phyloP scores from a whole-genome alignment of 2,329 filamentous ascomycete species.

The Lecanoromycetidae sp. region DNA sequence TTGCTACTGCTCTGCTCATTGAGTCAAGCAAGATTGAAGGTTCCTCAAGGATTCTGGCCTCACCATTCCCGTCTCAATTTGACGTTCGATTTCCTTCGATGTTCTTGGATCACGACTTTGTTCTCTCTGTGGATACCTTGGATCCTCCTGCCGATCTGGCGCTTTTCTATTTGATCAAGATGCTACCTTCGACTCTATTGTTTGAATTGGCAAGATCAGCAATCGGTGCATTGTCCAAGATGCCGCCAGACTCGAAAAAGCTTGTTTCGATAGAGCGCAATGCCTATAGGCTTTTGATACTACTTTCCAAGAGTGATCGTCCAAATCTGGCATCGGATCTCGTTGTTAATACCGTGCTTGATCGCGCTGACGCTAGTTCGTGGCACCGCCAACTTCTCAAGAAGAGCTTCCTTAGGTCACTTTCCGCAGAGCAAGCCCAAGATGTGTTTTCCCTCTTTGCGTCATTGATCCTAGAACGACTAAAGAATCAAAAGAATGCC shows the following conservation, averaged over 20 bases:
- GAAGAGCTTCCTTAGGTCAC: constrained; percentile 23
- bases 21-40: constrained; percentile 21
- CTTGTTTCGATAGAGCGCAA: constrained; percentile 18
- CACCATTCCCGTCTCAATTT: constrained; percentile 21
- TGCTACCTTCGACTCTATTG: background rate
- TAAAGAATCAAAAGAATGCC: constrained; percentile 16
- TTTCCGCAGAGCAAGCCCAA: constrained; percentile 24
- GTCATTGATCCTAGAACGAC: constrained; percentile 22
- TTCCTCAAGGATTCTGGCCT: constrained; percentile 20
- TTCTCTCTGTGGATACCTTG: constrained; percentile 17
- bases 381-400: constrained; percentile 31
- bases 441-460: constrained; percentile 24
- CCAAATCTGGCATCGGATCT: constrained; percentile 24
- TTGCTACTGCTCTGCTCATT: constrained; percentile 26
- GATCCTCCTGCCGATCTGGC: constrained; percentile 11
- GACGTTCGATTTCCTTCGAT: constrained; percentile 25
- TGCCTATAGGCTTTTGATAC: constrained; percentile 21
- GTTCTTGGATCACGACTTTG: constrained; percentile 26
- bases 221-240: constrained; percentile 11
- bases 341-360: constrained; percentile 23
- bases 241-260: constrained; percentile 8
- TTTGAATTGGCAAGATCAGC: background rate
- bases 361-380: constrained; percentile 29
- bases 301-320: constrained; percentile 23
- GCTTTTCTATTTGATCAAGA: constrained; percentile 9